These are phyloP conservation scores for Phytopythium delawarense DNA, from an alignment of 352 stramenopile species.

Conservation along the genomic window DNA sequence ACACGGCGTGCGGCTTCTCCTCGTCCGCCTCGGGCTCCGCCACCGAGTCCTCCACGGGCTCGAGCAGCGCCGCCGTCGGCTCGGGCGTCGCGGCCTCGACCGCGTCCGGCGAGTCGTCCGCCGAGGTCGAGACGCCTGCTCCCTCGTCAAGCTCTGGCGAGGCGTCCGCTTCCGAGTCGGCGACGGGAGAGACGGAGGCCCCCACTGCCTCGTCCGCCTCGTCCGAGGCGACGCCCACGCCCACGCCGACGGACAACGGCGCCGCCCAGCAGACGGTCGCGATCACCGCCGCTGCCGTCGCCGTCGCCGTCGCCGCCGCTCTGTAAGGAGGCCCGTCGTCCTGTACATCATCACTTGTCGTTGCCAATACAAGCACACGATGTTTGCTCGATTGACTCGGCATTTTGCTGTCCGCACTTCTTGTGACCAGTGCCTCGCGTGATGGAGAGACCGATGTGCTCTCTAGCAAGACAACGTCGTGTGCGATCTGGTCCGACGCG, in stretches of 20 bases:
- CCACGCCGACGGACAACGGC: constrained; percentile 2
- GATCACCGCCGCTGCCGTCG: constrained; percentile 4
- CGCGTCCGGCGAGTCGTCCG: background rate
- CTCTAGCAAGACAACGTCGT: too few species aligned
- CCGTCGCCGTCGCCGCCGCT: constrained; percentile 2
- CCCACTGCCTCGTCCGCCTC: background rate
- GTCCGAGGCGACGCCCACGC: background rate
- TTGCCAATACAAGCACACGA: too few species aligned
- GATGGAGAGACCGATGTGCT: too few species aligned
- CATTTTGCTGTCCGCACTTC: too few species aligned
- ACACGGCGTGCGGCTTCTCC: constrained; percentile 4
- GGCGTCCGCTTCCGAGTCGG: background rate
- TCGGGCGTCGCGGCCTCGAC: background rate
- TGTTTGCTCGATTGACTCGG: too few species aligned
- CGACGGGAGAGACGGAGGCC: background rate
- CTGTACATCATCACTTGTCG: background rate
- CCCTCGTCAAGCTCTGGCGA: background rate
- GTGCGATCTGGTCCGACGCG: too few species aligned
- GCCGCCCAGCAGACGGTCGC: background rate
- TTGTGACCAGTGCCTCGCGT: too few species aligned
- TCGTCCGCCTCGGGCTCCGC: background rate
- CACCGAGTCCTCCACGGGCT: background rate
- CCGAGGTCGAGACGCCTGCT: background rate
- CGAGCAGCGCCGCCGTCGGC: constrained; percentile 1
- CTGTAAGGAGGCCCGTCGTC: background rate